A percentile compares a stretch with the other conserved stretches of the same genome.
Conservation (phyloP, 2,329 filamentous ascomycete species). For the Talaromyces funiculosus region DNA sequence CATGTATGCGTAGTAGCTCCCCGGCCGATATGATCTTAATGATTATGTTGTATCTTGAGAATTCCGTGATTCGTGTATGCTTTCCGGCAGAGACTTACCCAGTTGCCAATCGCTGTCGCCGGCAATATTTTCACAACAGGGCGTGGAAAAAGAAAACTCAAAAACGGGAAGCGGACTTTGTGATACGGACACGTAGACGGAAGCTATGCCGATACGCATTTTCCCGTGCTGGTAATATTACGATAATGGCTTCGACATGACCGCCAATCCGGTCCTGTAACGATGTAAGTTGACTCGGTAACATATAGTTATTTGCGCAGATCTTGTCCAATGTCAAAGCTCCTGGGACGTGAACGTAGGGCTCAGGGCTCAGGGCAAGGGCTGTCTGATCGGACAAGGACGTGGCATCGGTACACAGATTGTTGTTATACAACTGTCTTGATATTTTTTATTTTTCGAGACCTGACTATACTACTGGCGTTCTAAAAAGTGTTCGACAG, state of each 20-base stretch:
- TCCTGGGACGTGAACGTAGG: background rate
- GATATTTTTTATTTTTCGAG: no score
- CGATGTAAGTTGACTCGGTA: background rate
- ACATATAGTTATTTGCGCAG: background rate
- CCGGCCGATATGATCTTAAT: background rate
- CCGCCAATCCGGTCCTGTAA: background rate
- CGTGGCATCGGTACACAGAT: no score
- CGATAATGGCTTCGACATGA: background rate
- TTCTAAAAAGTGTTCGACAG: no score
- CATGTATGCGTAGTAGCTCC: no score
- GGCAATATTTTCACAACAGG: background rate
- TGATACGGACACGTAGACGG: background rate
- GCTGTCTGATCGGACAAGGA: background rate
- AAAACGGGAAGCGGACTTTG: background rate
- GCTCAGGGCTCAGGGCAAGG: slow-evolving; percentile 2
- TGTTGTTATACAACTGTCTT: no score
- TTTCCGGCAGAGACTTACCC: background rate
- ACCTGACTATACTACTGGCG: no score
- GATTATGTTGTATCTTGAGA: background rate
- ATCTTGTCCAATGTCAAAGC: background rate
- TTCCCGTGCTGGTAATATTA: background rate
- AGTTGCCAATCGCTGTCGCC: background rate
- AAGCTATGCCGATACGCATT: background rate
- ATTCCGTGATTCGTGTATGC: background rate
- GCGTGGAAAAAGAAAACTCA: background rate